Evolutionary conservation across 768 basidiomycete species (phyloP).

Genomic region (Hortiboletus flavorubellus): DNA sequence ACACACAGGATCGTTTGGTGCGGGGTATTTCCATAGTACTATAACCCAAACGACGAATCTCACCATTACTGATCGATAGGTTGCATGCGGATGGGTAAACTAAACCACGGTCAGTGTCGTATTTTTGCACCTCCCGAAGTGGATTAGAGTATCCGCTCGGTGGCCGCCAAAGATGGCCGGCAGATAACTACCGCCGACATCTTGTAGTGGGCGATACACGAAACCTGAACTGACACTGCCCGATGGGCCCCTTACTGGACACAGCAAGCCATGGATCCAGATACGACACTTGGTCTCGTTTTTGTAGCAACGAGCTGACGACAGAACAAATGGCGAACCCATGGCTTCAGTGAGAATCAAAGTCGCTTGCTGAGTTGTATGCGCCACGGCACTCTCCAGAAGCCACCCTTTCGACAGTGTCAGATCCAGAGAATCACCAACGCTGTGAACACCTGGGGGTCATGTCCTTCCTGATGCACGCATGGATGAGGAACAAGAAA

Average conservation of each 20-base stretch:
- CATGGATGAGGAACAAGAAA: not conserved
- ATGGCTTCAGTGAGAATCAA: not conserved
- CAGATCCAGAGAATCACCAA: not conserved
- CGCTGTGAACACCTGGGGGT: not conserved
- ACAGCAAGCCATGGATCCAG: not conserved
- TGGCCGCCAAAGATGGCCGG: not conserved
- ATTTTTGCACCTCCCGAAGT: not conserved
- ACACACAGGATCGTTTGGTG: not conserved
- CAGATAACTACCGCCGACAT: not conserved
- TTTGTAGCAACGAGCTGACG: not conserved
- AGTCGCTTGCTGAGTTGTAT: not conserved
- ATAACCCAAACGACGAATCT: not conserved
- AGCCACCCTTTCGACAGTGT: not conserved
- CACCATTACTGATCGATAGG: not conserved
- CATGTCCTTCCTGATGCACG: not conserved
- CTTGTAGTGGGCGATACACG: not conserved
- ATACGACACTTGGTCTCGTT: not conserved
- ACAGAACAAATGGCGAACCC: not conserved
- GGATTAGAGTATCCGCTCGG: not conserved
- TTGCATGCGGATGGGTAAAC: not conserved
- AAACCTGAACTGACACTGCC: not conserved
- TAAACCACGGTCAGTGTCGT: not conserved
- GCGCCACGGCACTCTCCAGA: not conserved
- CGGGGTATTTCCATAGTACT: not conserved
- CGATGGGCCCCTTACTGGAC: not conserved